Base-by-base conservation (phyloP, 192 early-diverging fungal genomes). In the Allomyces arbusculus region DNA sequence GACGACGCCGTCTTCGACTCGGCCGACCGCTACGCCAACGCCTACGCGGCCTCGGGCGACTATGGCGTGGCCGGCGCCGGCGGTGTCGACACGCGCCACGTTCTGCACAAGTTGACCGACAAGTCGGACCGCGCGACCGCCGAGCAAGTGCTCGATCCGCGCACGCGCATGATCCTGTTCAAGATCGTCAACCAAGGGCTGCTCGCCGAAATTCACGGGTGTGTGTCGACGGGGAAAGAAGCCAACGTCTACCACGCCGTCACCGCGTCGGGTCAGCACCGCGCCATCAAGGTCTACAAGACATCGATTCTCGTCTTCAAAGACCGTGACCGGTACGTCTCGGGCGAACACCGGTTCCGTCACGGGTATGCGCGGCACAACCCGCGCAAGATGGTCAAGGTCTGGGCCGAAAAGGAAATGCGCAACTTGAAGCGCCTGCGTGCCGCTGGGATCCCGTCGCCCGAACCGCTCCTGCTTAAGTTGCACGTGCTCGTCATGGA, bases 331-430 rank as follows among this genome's bases (percentile, higher is more conserved):
- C 84, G 93, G 20, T 98, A 98, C 71, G 93, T 98, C 28, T 81
- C 87, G 0, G 95, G 94, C 67, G 95, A 98, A 74, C 89, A 85
- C 72, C 83, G 95, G 63, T 98, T 96, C 82, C 77, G 91, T 19
- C 87, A 94, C 74, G 95, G 94, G 23, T 97, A 97, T 73, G 85
- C 80, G 66, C 88, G 89, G 68, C 86, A 85, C 72, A 96, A 98
- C 71, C 92, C 95, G 25, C 80, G 93, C 66, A 98, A 98, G 78
- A 98, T 98, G 95, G 93, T 98, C 65, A 88, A 91, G 73, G 73
- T 92, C 44, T 98, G 95, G 95, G 95, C 95, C 0, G 95, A 98
- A 71, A 98, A 98, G 77, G 93, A 98, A 73, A 94, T 98, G 93
- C 81, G 95, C 66, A 98, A 98, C 69, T 77, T 98, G 75, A 94